Evolutionary conservation across 2,329 filamentous ascomycete species (phyloP), one percentile per base, ranked within the genome.

Genomic region (Sporothrix pallida): DNA sequence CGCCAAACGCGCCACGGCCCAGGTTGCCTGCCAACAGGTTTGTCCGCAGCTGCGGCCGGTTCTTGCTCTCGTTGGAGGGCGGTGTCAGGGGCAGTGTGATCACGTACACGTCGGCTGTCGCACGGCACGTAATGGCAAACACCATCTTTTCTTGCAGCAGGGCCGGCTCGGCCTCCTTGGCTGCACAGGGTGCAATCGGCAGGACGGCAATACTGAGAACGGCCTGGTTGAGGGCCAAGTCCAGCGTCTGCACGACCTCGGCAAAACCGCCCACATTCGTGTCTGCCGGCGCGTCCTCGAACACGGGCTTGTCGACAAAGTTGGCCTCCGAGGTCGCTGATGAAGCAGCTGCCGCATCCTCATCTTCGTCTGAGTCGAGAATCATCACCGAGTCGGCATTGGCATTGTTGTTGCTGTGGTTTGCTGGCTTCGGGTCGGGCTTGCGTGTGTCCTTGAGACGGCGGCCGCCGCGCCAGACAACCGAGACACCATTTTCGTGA

Each of bases 1-100:
- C 89, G 7, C 89, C 89, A 88, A 89, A 91, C n/a, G 84, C 85
- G 54, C 89, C 89, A 46, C 86, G 88, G 20, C 89, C 89, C 50
- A 87, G 87, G 75, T 84, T 86, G 23, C 85, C 87, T 8, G 86
- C 85, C 70, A 89, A 79, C 10, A 90, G 83, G 74, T 83, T 84
- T 20, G 81, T 80, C 71, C 83, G 84, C 31, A 91, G 81, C 74
- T 90, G 87, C 3, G 84, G 82, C 12, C 88, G 83, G 2, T 83
- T 82, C 78, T 90, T 91, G 79, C 87, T 89, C 77, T 86, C 83
- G 12, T 87, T 85, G 2, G 89, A 91, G 0, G 89, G 89, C 0
- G 89, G 89, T 0, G 87, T 89, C 44, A 91, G 82, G 0, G 89
- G 89, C 3, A 91, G 78, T 0, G 87, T 89, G 42, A 91, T 82